Conservation (phyloP, 495 filamentous ascomycete species). For the Usnea hakonensis region DNA sequence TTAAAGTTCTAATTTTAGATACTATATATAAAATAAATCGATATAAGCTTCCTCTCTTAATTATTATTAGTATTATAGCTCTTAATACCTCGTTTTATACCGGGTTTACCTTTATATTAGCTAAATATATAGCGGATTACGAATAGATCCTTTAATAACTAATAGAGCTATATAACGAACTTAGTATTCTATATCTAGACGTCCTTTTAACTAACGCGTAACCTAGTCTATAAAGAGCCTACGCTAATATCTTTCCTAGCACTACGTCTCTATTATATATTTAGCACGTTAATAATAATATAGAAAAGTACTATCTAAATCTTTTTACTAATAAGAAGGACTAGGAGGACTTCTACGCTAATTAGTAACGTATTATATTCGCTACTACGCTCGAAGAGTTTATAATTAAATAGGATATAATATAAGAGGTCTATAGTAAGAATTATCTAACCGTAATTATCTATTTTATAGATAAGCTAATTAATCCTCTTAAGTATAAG, state of each 20-base stretch:
- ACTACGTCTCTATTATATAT: neutral
- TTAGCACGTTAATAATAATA: neutral
- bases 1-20: constrained; percentile 17
- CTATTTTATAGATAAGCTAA: neutral
- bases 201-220: neutral
- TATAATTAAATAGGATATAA: neutral
- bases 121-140: neutral
- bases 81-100: constrained; percentile 12
- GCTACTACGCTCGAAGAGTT: neutral
- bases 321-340: neutral
- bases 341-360: neutral
- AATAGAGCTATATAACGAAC: neutral
- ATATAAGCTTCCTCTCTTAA: constrained; percentile 16
- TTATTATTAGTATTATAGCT: constrained; percentile 8
- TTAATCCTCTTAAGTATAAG: neutral
- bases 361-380: neutral
- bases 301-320: neutral
- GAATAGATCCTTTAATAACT: neutral
- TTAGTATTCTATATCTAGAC: neutral
- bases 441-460: neutral
- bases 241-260: neutral
- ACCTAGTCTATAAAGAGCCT: too few species aligned
- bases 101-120: constrained; percentile 14
- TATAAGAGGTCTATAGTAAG: neutral
- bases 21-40: constrained; percentile 20